Percentiles rank a stretch among this genome's conserved stretches.
phyloP scores from a whole-genome alignment of 1,284 basidiomycete genomes.

The Flammula alnicola region DNA sequence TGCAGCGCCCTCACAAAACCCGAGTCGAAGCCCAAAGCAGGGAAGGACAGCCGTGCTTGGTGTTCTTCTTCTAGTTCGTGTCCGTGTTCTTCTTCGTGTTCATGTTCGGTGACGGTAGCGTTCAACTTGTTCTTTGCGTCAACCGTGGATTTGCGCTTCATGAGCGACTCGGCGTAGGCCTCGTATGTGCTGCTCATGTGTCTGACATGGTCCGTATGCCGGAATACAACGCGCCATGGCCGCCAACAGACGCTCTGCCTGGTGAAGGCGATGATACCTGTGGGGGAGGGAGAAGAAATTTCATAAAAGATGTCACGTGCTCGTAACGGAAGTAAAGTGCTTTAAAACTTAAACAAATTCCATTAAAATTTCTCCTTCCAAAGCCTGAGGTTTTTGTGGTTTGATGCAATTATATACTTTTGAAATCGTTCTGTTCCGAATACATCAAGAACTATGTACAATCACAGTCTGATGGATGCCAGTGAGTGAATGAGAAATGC shows the following conservation, averaged over 20 bases:
- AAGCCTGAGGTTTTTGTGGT: no score
- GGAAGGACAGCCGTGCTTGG: slow-evolving; percentile 41
- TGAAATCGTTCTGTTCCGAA: no score
- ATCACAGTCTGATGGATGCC: no score
- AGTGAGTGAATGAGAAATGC: no score
- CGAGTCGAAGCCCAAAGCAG: slow-evolving; percentile 54
- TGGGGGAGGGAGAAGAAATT: slow-evolving; percentile 31
- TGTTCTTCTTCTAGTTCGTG: neutral
- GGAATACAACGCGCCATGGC: slow-evolving; percentile 1
- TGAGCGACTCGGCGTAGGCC: slow-evolving; percentile 11
- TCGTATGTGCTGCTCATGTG: slow-evolving; percentile 20
- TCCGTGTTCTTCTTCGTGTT: neutral
- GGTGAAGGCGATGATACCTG: slow-evolving; percentile 11
- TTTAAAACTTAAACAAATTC: no score
- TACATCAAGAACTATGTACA: no score
- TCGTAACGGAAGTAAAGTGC: neutral
- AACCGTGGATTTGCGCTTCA: slow-evolving; percentile 8
- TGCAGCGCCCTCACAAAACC: slow-evolving; percentile 51
- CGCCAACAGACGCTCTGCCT: slow-evolving; percentile 8
- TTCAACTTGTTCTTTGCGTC: neutral
- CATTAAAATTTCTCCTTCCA: no score
- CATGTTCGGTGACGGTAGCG: neutral
- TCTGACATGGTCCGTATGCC: slow-evolving; percentile 5
- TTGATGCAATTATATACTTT: no score
- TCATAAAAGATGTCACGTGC: slow-evolving; percentile 30